Conservation (phyloP, 164 flowering plant species). For the Buxus sempervirens region DNA sequence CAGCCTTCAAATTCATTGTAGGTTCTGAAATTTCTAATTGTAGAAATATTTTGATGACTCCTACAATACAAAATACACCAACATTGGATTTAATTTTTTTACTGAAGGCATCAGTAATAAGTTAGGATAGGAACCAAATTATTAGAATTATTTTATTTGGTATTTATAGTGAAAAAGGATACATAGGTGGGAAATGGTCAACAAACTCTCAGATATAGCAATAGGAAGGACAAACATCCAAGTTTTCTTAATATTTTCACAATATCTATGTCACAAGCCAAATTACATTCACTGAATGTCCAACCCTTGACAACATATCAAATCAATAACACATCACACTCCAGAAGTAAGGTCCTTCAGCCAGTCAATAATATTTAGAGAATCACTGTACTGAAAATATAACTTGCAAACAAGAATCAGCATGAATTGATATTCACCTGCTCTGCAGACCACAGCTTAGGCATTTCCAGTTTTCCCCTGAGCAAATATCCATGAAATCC, state of each 20-base stretch:
- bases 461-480: constrained; percentile 58
- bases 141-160: neutral
- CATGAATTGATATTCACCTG: constrained; percentile 37
- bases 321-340: neutral
- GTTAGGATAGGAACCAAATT: neutral
- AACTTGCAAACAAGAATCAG: neutral
- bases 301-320: neutral
- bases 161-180: neutral
- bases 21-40: too few relatives aligned
- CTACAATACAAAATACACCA: too few relatives aligned
- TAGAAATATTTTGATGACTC: too few relatives aligned
- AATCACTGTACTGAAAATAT: neutral
- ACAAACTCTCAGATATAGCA: neutral
- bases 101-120: neutral
- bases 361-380: neutral
- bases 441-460: constrained; percentile 97
- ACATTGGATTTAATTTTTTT: too few relatives aligned
- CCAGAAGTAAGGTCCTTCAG: neutral
- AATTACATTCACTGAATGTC: neutral
- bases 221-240: neutral
- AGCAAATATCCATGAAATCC: constrained; percentile 76
- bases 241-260: neutral
- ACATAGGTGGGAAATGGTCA: neutral
- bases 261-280: neutral
- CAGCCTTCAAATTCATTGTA: too few relatives aligned